Evolutionary conservation across 345 rosid genomes (phyloP).

Genomic region (Iberis pinnata): DNA sequence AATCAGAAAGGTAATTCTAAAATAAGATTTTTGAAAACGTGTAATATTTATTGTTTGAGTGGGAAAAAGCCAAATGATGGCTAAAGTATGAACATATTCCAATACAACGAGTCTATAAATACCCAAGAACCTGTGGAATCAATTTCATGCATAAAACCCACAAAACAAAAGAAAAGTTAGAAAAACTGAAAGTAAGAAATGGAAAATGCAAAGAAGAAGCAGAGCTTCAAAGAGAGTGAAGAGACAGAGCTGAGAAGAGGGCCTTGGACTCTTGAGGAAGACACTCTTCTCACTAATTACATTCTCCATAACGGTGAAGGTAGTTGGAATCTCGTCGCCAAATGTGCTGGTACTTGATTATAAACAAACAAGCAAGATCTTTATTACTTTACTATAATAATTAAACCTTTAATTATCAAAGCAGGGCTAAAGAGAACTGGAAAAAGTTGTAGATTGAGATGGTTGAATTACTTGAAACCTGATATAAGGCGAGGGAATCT

Average conservation of each 20-base stretch:
- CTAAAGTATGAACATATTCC: conserved; percentile 26
- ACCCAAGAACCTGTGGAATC: conserved; percentile 22
- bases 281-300: conserved; percentile 58
- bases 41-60: background rate
- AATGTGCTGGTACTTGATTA: conserved; percentile 73
- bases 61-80: conserved; percentile 22
- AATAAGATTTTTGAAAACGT: conserved; percentile 15
- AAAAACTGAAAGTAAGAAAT: background rate
- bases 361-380: too few species aligned
- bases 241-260: conserved; percentile 56
- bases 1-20: too few species aligned
- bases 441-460: conserved; percentile 87
- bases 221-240: conserved; percentile 23
- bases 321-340: conserved; percentile 78
- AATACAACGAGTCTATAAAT: conserved; percentile 25
- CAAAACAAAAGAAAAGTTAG: background rate
- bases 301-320: conserved; percentile 77
- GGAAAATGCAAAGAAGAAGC: conserved; percentile 35
- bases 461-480: conserved; percentile 91
- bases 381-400: background rate
- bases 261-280: conserved; percentile 87
- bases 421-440: conserved; percentile 90
- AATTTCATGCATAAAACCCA: conserved; percentile 23
- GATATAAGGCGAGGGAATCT: conserved; percentile 93
- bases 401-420: conserved; percentile 1